A percentile compares a stretch with the other conserved stretches of the same genome.
These are phyloP conservation scores for Phytophthora pini DNA, from an alignment of 352 stramenopile genomes.

Conservation along the genomic window DNA sequence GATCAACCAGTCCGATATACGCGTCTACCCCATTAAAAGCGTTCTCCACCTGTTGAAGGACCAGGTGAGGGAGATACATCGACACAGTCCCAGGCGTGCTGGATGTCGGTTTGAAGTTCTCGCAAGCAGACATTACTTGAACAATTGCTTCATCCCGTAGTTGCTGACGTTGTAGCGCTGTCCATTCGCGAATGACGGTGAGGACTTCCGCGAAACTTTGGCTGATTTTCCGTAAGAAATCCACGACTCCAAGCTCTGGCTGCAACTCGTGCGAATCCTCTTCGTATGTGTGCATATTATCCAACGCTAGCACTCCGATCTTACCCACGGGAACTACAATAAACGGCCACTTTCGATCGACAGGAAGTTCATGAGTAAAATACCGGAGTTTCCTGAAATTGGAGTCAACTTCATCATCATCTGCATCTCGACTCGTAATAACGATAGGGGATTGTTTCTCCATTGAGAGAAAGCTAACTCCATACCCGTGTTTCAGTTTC, in stretches of 20 bases:
- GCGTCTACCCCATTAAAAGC: slow-evolving; percentile 68
- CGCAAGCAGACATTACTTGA: slow-evolving; percentile 56
- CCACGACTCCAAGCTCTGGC: slow-evolving; percentile 78
- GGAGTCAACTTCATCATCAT: neutral
- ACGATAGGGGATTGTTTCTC: slow-evolving; percentile 51
- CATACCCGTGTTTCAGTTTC: slow-evolving; percentile 56
- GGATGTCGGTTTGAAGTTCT: slow-evolving; percentile 43
- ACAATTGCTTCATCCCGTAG: slow-evolving; percentile 49
- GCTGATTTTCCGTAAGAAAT: slow-evolving; percentile 65
- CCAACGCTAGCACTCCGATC: slow-evolving; percentile 60
- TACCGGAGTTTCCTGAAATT: slow-evolving; percentile 39
- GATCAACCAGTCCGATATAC: slow-evolving; percentile 69
- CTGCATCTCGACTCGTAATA: slow-evolving; percentile 31
- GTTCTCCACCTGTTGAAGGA: slow-evolving; percentile 57
- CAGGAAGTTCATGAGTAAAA: slow-evolving; percentile 39
- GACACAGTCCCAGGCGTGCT: slow-evolving; percentile 13
- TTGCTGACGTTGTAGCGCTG: slow-evolving; percentile 11
- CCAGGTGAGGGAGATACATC: slow-evolving; percentile 50
- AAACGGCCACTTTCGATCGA: slow-evolving; percentile 61
- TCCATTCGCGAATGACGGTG: slow-evolving; percentile 20
- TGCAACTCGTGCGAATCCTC: slow-evolving; percentile 44
- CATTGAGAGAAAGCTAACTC: slow-evolving; percentile 63
- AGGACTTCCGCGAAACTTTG: slow-evolving; percentile 34
- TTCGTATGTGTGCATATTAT: slow-evolving; percentile 68
- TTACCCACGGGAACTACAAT: slow-evolving; percentile 61